Percentiles rank a stretch among this genome's conserved stretches.
These are phyloP conservation scores for Nicotiana paniculata DNA, from an alignment of 257 asterid genomes.

Conservation along the genomic window DNA sequence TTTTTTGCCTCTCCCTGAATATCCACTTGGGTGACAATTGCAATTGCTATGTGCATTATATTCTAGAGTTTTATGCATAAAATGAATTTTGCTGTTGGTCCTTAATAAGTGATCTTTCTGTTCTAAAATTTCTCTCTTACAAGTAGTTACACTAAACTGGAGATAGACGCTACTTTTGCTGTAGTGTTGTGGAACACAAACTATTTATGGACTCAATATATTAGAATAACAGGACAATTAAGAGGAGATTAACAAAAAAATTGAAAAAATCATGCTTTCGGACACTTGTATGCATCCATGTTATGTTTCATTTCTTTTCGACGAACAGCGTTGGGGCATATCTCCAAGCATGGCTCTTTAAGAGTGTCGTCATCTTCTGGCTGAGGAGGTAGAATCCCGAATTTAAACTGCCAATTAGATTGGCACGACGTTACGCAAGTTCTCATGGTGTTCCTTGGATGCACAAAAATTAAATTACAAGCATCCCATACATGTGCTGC, in stretches of 20 bases:
- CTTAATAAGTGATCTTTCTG: too few relatives aligned
- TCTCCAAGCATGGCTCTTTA: constrained; percentile 68
- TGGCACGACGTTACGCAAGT: neutral
- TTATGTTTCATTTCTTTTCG: constrained; percentile 27
- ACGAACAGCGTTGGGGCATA: constrained; percentile 58
- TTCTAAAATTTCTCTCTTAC: too few relatives aligned
- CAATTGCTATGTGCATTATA: too few relatives aligned
- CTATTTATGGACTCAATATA: neutral
- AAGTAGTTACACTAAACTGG: too few relatives aligned
- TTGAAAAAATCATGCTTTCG: constrained; percentile 31
- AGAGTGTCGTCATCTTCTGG: constrained; percentile 50
- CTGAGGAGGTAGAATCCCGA: constrained; percentile 65
- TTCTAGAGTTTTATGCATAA: too few relatives aligned
- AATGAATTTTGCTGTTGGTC: too few relatives aligned
- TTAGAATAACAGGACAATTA: neutral
- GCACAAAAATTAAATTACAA: neutral
- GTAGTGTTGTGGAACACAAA: too few relatives aligned
- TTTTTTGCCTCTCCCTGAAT: too few relatives aligned
- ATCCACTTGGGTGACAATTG: too few relatives aligned
- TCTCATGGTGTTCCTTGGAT: neutral
- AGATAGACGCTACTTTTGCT: too few relatives aligned
- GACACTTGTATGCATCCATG: constrained; percentile 35
- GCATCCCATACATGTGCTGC: neutral
- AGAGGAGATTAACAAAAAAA: neutral
- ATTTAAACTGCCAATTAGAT: constrained; percentile 50